Evolutionary conservation across 345 rosid species (phyloP), one percentile per base, ranked within the genome.

Genomic region (Kernera saxatilis): DNA sequence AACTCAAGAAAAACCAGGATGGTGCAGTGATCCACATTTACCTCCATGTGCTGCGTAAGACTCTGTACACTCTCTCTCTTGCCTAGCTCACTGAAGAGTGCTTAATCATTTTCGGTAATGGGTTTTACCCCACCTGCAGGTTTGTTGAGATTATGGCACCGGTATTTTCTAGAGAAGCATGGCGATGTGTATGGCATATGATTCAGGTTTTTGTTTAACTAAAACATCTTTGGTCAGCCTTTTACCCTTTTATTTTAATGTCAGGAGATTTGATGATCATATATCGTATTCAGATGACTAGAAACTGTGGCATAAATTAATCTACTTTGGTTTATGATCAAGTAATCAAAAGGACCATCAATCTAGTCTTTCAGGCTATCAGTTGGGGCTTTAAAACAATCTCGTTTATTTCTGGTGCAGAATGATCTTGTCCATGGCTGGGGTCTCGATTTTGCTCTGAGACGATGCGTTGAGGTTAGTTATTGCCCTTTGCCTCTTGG

Each of bases 101-200:
- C 26, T 55, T 54, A 9, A 52, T 35, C 13, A 36, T 54, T 27
- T 61, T 36, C 12, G 8, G 11, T 59, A 37, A 53, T 6, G 5
- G 27, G 30, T 56, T 13, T 48, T 73, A 39, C 10, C 58, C 13
- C 71, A 75, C 54, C 78, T 75, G 82, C 84, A 93, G 98, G 44
- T 93, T 93, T 84, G 98, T 93, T 80, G 98, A 90, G 83, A 93
- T 93, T 64, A 93, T 90, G 98, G 98, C 98, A 17, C 98, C 98
- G 10, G 98, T 93, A 40, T 90, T 93, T 75, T 88, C 97, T 56
- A 82, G 76, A 46, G 90, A 90, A 73, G 97, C 96, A 65, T 93
- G 98, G 97, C 88, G 92, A 33, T 93, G 98, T 78, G 97, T 90
- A 12, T 93, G 98, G 97, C 84, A 90, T 79, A 84, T 93, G 97